These are phyloP conservation scores for Termitomyces sp. DNA, from an alignment of 768 basidiomycete genomes.

Conservation along the genomic window DNA sequence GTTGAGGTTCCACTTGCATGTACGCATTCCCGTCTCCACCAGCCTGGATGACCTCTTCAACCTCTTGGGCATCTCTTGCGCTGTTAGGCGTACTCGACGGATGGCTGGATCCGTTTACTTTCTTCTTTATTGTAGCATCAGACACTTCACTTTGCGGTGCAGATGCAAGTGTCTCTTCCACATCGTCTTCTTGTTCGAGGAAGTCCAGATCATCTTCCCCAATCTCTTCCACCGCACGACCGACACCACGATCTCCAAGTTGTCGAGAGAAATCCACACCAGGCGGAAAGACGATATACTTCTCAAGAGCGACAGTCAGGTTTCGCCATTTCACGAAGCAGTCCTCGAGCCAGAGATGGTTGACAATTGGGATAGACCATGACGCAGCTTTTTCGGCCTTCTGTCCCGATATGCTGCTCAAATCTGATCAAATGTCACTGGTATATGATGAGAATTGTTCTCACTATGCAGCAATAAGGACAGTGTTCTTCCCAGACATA, in stretches of 20 bases:
- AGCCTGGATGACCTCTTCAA: slow-evolving; percentile 16
- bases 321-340: slow-evolving; percentile 79
- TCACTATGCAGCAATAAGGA: slow-evolving; percentile 81
- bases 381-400: slow-evolving; percentile 71
- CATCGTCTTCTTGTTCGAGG: slow-evolving; percentile 18
- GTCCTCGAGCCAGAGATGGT: slow-evolving; percentile 90
- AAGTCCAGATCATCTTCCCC: slow-evolving; percentile 19
- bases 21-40: slow-evolving; percentile 6
- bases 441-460: slow-evolving; percentile 21
- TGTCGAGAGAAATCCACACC: slow-evolving; percentile 57
- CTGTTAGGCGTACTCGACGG: slow-evolving; percentile 26
- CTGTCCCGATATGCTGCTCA: slow-evolving; percentile 32
- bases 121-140: not conserved
- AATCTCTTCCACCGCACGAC: slow-evolving; percentile 21
- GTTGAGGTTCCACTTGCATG: slow-evolving; percentile 1
- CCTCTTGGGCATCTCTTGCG: slow-evolving; percentile 22
- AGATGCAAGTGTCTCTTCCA: slow-evolving; percentile 14
- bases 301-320: slow-evolving; percentile 56
- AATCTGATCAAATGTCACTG: not conserved
- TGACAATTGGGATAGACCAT: slow-evolving; percentile 85
- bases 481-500: slow-evolving; percentile 73
- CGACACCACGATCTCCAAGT: slow-evolving; percentile 38
- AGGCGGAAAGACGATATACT: slow-evolving; percentile 65
- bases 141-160: slow-evolving; percentile 4
- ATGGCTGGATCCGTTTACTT: slow-evolving; percentile 1